Evolutionary conservation across 345 rosid genomes (phyloP).

Genomic region (Excoecaria cochinchinensis): DNA sequence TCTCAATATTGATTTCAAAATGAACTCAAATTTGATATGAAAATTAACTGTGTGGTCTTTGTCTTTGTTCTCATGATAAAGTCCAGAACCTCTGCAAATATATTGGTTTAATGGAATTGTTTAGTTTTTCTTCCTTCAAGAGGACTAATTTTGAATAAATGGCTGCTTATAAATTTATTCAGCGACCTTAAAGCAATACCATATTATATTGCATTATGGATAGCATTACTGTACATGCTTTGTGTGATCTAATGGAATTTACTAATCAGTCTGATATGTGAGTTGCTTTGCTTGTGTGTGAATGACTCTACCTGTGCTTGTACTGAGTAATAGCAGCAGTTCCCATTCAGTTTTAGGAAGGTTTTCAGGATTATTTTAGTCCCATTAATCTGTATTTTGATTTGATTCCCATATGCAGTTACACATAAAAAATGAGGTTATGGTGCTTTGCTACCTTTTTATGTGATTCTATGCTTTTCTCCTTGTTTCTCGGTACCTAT

Average conservation of each 20-base stretch:
- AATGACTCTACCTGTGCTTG: not conserved
- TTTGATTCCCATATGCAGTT: not conserved
- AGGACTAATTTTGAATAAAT: not conserved
- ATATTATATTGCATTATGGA: not conserved
- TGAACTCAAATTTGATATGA: not conserved
- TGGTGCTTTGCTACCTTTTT: conserved; percentile 9
- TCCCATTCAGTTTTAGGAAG: not conserved
- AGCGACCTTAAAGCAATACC: not conserved
- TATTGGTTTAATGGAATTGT: not conserved
- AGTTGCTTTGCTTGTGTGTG: not conserved
- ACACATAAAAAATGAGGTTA: not conserved
- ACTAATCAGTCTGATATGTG: not conserved
- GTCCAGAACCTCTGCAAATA: not conserved
- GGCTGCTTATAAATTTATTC: not conserved
- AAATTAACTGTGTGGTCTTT: not conserved
- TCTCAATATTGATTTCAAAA: not conserved
- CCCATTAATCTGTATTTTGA: not conserved
- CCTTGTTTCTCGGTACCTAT: not conserved
- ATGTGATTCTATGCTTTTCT: not conserved
- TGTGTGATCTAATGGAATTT: not conserved
- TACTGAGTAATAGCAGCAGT: not conserved
- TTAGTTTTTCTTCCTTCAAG: not conserved
- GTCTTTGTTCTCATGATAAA: not conserved
- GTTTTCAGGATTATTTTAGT: not conserved
- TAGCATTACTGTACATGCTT: not conserved